Base-by-base conservation (phyloP, 495 filamentous ascomycete genomes). In the Aspergillus sclerotiicarbonarius region DNA sequence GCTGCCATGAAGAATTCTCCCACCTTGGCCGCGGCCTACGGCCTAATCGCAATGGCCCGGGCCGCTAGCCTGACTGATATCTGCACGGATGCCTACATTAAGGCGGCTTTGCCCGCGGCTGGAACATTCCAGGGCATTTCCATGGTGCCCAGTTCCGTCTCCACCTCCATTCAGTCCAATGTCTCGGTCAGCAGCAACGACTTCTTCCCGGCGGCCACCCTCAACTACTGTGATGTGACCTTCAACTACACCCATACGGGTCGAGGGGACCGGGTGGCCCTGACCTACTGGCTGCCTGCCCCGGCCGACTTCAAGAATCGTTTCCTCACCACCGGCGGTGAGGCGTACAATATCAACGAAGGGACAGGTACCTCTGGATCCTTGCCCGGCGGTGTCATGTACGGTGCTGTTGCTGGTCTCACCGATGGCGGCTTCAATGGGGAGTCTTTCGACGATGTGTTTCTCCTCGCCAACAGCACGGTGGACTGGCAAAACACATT, bases 181-280 rank as follows among this genome's bases (percentile, higher is more conserved):
- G 59, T 53, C 29, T 68, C 73, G 2, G 63, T 69, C 20, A 62
- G 52, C 25, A 65, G 65, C 2, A 54, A 59, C 15, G 20, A 46
- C 1, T 73, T 67, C 57, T 72, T 59, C 47, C 56, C 61, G 6
- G 21, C 59, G 0, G 43, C 59, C 9, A 60, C 56, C 49, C 59
- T 55, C 51, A 55, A 65, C 51, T 79, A 76, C 29, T 81, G 76
- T 63, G 77, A 78, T 45, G 62, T 79, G 57, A 78, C 76, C 8
- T 67, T 81, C 30, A 58, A 74, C 15, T 79, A 81, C 47, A 69
- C 69, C 8, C 78, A 78, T 50, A 44, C 67, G 25, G 74, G 75
- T 7, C 50, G 60, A 4, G 64, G 65, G 30, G 76, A 75, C 35
- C 32, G 59, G 19, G 69, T 77, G 15, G 61, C 69, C 21, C 62